These are phyloP conservation scores for Botryotinia narcissicola DNA, from an alignment of 2,329 filamentous ascomycete genomes.

Conservation along the genomic window DNA sequence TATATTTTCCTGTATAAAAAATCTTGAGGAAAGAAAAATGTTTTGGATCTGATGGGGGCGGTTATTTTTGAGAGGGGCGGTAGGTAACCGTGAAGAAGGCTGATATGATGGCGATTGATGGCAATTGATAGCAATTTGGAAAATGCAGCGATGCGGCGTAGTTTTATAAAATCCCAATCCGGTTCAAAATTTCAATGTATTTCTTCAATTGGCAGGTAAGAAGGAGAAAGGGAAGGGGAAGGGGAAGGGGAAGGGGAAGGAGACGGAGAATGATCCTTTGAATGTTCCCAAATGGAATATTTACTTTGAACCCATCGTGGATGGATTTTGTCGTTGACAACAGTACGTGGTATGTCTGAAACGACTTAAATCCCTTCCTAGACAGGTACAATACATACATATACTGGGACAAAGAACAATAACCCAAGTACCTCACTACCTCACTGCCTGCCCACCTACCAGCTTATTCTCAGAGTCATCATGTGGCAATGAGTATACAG, in stretches of 20 bases:
- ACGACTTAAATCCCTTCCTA: neutral
- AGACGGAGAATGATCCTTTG: neutral
- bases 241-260: neutral
- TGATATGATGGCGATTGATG: neutral
- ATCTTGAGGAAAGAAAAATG: neutral
- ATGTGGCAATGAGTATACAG: neutral
- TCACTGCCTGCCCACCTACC: neutral
- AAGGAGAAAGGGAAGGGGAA: neutral
- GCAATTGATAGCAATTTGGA: neutral
- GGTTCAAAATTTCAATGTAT: neutral
- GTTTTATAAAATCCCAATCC: neutral
- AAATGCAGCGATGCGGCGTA: neutral
- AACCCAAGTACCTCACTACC: no score
- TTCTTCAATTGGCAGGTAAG: neutral
- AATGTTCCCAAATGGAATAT: neutral
- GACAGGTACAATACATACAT: neutral
- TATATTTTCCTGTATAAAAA: neutral
- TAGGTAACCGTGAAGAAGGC: neutral
- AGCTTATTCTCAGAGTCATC: neutral
- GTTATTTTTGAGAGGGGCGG: neutral
- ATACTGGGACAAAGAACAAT: neutral
- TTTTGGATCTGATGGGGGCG: neutral
- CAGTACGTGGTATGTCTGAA: neutral
- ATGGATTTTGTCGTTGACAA: neutral
- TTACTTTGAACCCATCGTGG: neutral